These are phyloP conservation scores for Aspergillus tubingensis DNA, from an alignment of 2,329 filamentous ascomycete genomes.

Conservation along the genomic window DNA sequence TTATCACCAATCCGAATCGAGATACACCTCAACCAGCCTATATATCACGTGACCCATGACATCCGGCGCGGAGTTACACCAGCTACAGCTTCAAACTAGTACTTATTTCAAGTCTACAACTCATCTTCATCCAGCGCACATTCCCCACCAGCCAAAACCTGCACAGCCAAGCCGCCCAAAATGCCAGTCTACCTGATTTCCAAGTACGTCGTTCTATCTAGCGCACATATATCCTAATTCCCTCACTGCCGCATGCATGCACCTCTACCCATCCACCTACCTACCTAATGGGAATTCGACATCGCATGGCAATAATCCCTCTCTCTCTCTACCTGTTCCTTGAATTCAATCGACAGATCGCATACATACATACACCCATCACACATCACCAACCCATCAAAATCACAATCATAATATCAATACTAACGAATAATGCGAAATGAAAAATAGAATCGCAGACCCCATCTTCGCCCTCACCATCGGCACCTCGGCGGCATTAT, in stretches of 20 bases:
- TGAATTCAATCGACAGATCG: too few species aligned
- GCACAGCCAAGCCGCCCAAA: not conserved
- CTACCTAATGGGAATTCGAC: not conserved
- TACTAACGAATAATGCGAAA: not conserved
- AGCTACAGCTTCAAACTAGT: too few species aligned
- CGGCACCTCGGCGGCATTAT: constrained; percentile 53
- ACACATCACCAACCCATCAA: too few species aligned
- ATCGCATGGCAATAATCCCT: not conserved
- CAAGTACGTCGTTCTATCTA: constrained; percentile 37
- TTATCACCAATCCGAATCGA: too few species aligned
- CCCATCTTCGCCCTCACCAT: constrained; percentile 56
- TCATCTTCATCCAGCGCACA: not conserved
- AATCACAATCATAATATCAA: not conserved
- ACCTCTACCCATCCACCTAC: constrained; percentile 8
- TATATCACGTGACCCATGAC: too few species aligned
- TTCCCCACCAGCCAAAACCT: not conserved
- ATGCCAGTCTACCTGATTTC: constrained; percentile 44
- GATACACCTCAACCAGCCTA: too few species aligned
- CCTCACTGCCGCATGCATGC: not conserved
- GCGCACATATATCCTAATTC: not conserved
- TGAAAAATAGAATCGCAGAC: constrained; percentile 48
- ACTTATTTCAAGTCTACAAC: too few species aligned
- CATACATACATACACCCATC: not conserved
- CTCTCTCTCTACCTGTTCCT: too few species aligned
- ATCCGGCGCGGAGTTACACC: too few species aligned